Evolutionary conservation across 345 rosid species (phyloP).

Genomic region (Cardiospermum halicacabum): DNA sequence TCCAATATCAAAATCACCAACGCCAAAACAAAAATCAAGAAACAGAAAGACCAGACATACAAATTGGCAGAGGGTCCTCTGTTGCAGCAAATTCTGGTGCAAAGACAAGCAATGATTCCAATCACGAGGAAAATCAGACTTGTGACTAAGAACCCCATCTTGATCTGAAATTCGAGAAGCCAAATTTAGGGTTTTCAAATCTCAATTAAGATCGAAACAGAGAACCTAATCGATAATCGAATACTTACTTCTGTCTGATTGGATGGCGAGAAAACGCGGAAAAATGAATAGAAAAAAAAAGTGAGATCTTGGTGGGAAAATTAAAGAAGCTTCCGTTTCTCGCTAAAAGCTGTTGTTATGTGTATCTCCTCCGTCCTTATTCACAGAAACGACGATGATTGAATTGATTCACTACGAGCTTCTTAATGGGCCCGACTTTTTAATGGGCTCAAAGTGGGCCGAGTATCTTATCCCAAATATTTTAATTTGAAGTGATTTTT

Average conservation of each 20-base stretch:
- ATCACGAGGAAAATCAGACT: constrained; percentile 71
- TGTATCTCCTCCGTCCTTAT: not conserved
- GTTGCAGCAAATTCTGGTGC: constrained; percentile 88
- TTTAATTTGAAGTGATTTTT: too few relatives aligned
- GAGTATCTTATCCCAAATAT: too few relatives aligned
- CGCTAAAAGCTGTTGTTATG: not conserved
- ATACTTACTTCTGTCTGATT: not conserved
- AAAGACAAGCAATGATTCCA: constrained; percentile 72
- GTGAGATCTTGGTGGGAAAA: constrained; percentile 1
- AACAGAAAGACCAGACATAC: constrained; percentile 34
- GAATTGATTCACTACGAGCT: not conserved
- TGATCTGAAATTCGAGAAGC: constrained; percentile 13
- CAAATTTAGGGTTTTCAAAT: not conserved
- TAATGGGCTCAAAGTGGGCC: not conserved
- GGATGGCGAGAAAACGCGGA: not conserved
- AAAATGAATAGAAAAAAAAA: not conserved
- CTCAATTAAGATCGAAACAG: not conserved
- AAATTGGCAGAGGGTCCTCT: constrained; percentile 85
- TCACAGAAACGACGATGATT: not conserved
- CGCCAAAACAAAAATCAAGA: constrained; percentile 1
- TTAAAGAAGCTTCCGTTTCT: not conserved
- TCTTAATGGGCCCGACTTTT: not conserved
- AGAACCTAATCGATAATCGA: not conserved
- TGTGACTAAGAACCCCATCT: constrained; percentile 87
- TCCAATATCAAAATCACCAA: not conserved